Base-by-base conservation (phyloP, 2,329 filamentous ascomycete species). In the Aspergillus pseudoviridinutans region DNA sequence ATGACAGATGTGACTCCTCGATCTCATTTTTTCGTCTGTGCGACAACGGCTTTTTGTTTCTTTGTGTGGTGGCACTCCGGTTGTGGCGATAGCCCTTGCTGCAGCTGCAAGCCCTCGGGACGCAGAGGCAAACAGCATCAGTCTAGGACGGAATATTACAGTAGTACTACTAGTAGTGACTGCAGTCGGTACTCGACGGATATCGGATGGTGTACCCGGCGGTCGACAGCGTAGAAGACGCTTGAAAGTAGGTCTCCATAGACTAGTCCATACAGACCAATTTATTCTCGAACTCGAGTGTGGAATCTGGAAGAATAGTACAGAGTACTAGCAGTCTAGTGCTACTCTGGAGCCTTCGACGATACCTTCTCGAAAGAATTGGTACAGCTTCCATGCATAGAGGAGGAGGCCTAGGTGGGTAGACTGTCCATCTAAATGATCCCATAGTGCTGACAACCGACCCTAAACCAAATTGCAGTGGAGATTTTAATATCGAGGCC, bases 31-130 rank as follows among this genome's bases (percentile, higher is more conserved):
- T 27, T 49, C 35, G 67, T 67, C 68, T 66, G 66, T 69, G 67
- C 66, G 60, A 66, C 58, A 67, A 68, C 65, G 64, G 64, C 65
- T 64, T 66, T 59, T 57, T 56, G 12, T 27, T 47, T 24, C 22
- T 24, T 54, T 57, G 50, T 56, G 54, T 49, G 50, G 54, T 54
- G 50, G 54, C 52, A 51, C 54, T 41, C 44, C 52, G 42, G 51
- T 52, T 50, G 53, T 52, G 56, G 49, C 53, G 41, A 58, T 38
- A 46, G 27, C 53, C 41, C 42, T 49, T 49, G 28, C 51, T 51
- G 29, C 20, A 44, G n/a, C 41, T 44, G 41, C 41, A 44, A 51
- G 38, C 29, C 50, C 46, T 54, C 27, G 51, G 53, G 51, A 22
- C 41, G 8, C 17, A 22, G 2, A 44, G 41, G 41, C 22, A 38